phyloP scores from a whole-genome alignment of 257 asterid genomes.

The Przewalskia tangutica region DNA sequence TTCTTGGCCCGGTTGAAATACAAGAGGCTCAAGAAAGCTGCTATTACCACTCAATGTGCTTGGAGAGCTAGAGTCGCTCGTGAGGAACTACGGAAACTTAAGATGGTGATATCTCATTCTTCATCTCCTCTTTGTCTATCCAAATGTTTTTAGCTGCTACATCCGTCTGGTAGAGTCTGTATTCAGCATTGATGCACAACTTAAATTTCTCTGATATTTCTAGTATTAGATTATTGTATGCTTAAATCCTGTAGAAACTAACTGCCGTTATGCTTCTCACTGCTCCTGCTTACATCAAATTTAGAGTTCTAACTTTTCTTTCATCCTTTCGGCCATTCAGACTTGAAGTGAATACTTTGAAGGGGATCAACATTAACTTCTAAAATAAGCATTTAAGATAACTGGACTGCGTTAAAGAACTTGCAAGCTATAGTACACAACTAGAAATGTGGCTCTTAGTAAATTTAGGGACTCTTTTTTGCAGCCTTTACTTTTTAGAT shows the following conservation, averaged over 20 bases:
- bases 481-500: neutral
- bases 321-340: neutral
- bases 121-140: neutral
- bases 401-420: neutral
- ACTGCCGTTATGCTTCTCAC: neutral
- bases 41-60: conserved; percentile 32
- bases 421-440: neutral
- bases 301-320: neutral
- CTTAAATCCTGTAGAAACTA: neutral
- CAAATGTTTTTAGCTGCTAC: neutral
- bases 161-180: neutral
- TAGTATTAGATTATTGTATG: neutral
- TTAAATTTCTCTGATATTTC: neutral
- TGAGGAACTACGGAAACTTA: conserved; percentile 27
- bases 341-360: neutral
- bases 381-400: neutral
- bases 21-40: conserved; percentile 27
- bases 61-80: conserved; percentile 27
- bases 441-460: neutral
- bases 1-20: conserved; percentile 21
- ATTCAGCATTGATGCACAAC: neutral
- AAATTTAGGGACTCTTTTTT: neutral
- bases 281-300: neutral
- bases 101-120: conserved; percentile 23
- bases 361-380: neutral